Evolutionary conservation across 441 rosid species (phyloP), one percentile per base, ranked within the genome.

Genomic region (Brassica hybrid): DNA sequence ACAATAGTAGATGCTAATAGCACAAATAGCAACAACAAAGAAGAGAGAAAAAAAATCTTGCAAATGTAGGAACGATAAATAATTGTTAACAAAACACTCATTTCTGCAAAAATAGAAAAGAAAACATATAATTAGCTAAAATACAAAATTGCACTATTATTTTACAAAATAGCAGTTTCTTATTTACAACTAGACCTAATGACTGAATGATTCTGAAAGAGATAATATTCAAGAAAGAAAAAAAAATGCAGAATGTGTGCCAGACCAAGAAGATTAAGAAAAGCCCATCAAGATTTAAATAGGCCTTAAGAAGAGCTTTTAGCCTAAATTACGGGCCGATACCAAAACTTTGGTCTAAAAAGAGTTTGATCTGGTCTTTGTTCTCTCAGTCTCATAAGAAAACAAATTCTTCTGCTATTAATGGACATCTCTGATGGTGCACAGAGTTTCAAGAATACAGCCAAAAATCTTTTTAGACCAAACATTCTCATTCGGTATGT

Each of bases 401-500:
- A 11, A 59, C 21, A 4, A 3, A 45, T 75, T 69, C n/a, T 2
- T 62, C 6, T 41, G 57, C 65, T 32, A 61, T 50, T 52, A 62
- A 21, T 2, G 38, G 14, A 5, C 12, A 18, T 67, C 9, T 41
- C 45, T 67, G 60, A 43, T 41, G 32, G 21, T 66, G 34, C 41
- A 13, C 45, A 12, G 30, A 25, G 66, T 36, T 38, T 38, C 72
- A 41, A 41, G n/a, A 3, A 41, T 41, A 41, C 48, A 41, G n/a
- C n/a, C 48, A 41, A 41, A 41, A 10, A 34, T 11, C n/a, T 11
- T 41, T 41, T 41, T 11, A 41, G 48, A 41, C 48, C 10, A 34
- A 34, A 41, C 48, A 41, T 2, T 41, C 48, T 41, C 48, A 41
- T 41, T 86, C 91, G 88, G 79, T 91, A 87, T 80, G 90, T 92